Percentiles rank a stretch among this genome's conserved stretches.
These are phyloP conservation scores for Aspergillus sergii DNA, from an alignment of 2,329 filamentous ascomycete genomes.

Conservation along the genomic window DNA sequence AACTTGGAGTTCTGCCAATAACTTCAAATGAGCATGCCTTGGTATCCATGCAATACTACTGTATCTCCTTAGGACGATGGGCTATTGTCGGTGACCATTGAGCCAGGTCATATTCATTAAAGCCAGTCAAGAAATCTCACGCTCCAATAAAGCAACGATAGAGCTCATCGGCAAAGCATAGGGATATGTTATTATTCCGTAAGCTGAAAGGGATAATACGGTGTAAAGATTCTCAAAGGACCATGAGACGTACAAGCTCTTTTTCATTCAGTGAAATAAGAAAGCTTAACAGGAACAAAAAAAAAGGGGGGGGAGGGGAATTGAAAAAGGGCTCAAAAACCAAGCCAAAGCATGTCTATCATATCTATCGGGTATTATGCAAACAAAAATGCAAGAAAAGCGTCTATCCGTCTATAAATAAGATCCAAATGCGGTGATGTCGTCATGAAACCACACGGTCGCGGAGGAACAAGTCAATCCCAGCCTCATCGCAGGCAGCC, in stretches of 20 bases:
- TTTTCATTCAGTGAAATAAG: neutral
- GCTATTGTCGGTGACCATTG: neutral
- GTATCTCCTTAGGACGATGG: neutral
- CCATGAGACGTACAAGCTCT: neutral
- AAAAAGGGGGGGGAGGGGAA: no score
- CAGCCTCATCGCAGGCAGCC: slow-evolving; percentile 22
- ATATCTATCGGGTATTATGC: slow-evolving; percentile 9
- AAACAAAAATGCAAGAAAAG: neutral
- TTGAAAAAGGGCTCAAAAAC: neutral
- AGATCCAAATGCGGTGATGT: neutral
- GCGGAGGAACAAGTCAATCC: slow-evolving; percentile 27
- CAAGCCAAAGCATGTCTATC: slow-evolving; percentile 1
- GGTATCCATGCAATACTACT: neutral
- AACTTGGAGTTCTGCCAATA: neutral
- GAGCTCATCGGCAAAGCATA: neutral
- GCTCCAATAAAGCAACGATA: neutral
- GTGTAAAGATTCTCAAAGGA: neutral
- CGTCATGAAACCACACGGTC: slow-evolving; percentile 23
- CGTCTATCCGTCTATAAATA: neutral
- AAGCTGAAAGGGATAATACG: neutral
- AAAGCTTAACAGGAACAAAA: neutral
- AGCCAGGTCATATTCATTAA: neutral
- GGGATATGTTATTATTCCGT: neutral
- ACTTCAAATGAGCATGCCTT: neutral
- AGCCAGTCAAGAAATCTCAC: neutral